Conservation (phyloP, 768 basidiomycete species). For the Trametes maxima region DNA sequence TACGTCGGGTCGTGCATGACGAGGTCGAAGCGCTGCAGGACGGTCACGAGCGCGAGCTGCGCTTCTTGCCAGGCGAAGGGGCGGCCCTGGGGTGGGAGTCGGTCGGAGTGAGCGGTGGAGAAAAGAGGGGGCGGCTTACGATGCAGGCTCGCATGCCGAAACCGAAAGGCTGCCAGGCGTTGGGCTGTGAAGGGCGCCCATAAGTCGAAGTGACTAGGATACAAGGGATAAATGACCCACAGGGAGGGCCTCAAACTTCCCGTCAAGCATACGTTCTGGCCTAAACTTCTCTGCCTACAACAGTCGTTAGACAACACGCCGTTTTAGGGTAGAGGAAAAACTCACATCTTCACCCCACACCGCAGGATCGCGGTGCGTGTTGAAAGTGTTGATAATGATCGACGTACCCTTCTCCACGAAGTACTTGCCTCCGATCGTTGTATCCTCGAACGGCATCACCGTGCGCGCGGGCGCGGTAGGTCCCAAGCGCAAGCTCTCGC, state of each 20-base stretch:
- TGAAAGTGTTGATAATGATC: constrained; percentile 34
- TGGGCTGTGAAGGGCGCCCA: constrained; percentile 32
- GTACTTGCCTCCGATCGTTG: constrained; percentile 44
- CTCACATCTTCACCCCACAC: constrained; percentile 53
- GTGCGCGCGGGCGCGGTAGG: constrained; percentile 42
- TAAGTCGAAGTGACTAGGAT: neutral
- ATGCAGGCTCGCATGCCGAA: constrained; percentile 30
- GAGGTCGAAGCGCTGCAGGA: constrained; percentile 51
- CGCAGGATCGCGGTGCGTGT: constrained; percentile 41
- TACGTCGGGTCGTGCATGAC: constrained; percentile 46
- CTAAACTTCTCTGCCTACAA: constrained; percentile 39
- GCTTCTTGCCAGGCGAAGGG: constrained; percentile 54
- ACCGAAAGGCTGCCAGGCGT: constrained; percentile 46
- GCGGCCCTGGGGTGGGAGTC: constrained; percentile 32
- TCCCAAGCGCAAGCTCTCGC: constrained; percentile 40
- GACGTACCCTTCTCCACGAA: constrained; percentile 35
- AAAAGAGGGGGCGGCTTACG: constrained; percentile 11
- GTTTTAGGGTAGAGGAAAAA: neutral
- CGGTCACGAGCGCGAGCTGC: constrained; percentile 41
- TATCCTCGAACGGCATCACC: constrained; percentile 40
- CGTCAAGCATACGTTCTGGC: constrained; percentile 54
- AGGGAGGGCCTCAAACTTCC: constrained; percentile 49
- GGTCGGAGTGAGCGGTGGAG: too few relatives aligned
- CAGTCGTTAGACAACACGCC: neutral
- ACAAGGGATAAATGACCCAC: constrained; percentile 14